Evolutionary conservation across 2,329 filamentous ascomycete genomes (phyloP), one percentile per base, ranked within the genome.

Genomic region (Colletotrichum endophyticum): DNA sequence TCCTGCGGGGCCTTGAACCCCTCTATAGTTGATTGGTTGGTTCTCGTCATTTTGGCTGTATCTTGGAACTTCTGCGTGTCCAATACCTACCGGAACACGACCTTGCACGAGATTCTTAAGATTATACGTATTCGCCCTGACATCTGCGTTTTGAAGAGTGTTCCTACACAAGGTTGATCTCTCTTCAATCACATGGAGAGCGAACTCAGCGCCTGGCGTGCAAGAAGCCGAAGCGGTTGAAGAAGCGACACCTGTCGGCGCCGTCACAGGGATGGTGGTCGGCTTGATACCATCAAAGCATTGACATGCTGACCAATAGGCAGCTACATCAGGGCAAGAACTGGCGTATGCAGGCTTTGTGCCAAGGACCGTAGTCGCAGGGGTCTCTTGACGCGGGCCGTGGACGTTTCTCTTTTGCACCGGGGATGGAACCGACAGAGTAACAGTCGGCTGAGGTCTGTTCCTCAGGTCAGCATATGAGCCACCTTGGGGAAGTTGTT

Each of bases 301-400:
- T 70, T 79, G 77, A 36, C 79, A 80, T 5, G 78, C 79, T 19
- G 67, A 74, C 77, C 78, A 79, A 71, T 79, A 80, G 12, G 66
- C 66, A 11, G 56, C 67, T 6, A 64, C 39, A 27, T 78, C 73
- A 13, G 70, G n/a, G 34, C 79, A 80, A 39, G 62, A 59, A 28
- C 70, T 77, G 69, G 79, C 79, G 22, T 78, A 80, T 6, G 71
- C 73, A 5, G 79, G 79, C 57, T 66, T 69, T n/a, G 34, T 66
- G 30, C 69, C 69, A 15, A 70, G 63, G 8, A 66, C 19, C 13
- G 34, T 39, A 3, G 68, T 53, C 16, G 62, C 11, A 8, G 59
- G 30, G 34, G 56, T 15, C 15, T 36, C 66, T 34, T 56, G 66
- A 19, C 72, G 59, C 11, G 59, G 66, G 44, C 28, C 72, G 4